phyloP scores from a whole-genome alignment of 2,329 filamentous ascomycete species.

The Neofusicoccum kwambonambiense region DNA sequence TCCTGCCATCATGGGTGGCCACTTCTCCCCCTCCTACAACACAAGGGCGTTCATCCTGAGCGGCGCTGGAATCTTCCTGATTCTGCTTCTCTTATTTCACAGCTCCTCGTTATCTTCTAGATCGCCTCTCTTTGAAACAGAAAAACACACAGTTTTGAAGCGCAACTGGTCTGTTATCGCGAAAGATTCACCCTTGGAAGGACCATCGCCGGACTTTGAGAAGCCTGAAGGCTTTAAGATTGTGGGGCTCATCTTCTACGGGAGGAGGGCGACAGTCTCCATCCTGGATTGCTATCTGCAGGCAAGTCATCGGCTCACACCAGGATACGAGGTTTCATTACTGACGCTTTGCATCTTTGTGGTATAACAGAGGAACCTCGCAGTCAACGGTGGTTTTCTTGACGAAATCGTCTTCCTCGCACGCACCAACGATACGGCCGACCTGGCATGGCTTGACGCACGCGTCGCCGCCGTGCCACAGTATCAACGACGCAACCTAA shows the following conservation, averaged over 20 bases:
- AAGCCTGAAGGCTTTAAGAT: constrained; percentile 39
- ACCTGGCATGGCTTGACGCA: constrained; percentile 37
- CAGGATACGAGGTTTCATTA: neutral
- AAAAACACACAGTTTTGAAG: neutral
- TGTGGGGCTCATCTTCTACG: constrained; percentile 41
- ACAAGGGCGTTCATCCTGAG: neutral
- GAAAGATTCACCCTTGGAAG: constrained; percentile 24
- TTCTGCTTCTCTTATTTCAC: neutral
- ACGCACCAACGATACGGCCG: constrained; percentile 34
- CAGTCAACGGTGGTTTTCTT: constrained; percentile 39
- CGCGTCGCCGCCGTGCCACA: constrained; percentile 29
- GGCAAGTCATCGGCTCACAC: neutral
- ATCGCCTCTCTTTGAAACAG: neutral
- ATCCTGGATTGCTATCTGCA: constrained; percentile 43
- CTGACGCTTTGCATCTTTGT: neutral
- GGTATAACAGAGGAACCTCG: constrained; percentile 36
- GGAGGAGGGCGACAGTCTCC: constrained; percentile 30
- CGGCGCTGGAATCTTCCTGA: neutral
- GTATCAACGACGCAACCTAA: constrained; percentile 26
- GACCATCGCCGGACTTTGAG: constrained; percentile 20
- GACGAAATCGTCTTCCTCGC: constrained; percentile 44
- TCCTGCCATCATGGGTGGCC: no score
- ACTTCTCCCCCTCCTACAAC: neutral
- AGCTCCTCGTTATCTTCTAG: neutral
- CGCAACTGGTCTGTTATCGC: constrained; percentile 42